A percentile compares a stretch with the other conserved stretches of the same genome.
Conservation (phyloP, 257 asterid species). For the Salvia rosmarinus region DNA sequence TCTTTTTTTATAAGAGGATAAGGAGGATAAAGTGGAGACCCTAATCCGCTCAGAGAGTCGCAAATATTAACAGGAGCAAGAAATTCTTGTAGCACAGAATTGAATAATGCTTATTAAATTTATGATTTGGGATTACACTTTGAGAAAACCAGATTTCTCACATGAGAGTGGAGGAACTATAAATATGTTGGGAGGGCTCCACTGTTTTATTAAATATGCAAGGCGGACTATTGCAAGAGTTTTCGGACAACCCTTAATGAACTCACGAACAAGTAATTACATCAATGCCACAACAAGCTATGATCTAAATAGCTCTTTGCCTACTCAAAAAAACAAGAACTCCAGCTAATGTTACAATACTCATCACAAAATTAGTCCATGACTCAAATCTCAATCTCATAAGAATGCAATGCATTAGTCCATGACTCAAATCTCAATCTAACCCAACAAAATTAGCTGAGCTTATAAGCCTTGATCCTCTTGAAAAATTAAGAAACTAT, state of each 20-base stretch:
- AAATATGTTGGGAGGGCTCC: no score
- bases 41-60: not conserved
- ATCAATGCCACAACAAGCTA: constrained; percentile 26
- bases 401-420: constrained; percentile 10
- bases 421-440: not conserved
- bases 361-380: no score
- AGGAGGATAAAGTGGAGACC: not conserved
- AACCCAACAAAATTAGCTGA: not conserved
- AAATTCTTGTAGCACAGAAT: not conserved
- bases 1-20: not conserved
- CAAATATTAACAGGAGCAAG: not conserved
- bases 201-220: no score
- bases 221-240: no score
- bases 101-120: no score
- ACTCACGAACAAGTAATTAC: no score
- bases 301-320: not conserved
- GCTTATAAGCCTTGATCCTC: not conserved
- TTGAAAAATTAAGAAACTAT: not conserved
- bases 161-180: no score
- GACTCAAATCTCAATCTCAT: no score
- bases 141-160: not conserved
- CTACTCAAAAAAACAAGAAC: not conserved
- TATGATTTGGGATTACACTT: not conserved
- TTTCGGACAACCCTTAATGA: no score
- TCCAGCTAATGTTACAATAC: not conserved